Conservation (phyloP, 371 early-diverging fungal genomes). For the Mucor piriformis region DNA sequence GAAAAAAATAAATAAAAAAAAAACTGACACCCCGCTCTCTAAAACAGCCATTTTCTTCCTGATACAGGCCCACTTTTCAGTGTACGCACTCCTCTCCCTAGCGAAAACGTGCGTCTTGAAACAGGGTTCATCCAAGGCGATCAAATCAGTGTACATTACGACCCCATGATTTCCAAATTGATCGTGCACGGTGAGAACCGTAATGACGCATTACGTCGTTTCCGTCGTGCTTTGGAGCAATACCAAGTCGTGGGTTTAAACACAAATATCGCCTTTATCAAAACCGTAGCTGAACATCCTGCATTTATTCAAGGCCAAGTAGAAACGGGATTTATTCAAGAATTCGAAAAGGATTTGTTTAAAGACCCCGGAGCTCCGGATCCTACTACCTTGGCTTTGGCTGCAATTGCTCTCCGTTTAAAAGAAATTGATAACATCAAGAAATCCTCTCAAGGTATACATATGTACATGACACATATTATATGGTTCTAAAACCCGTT, state of each 20-base stretch:
- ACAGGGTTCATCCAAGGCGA: conserved; percentile 94
- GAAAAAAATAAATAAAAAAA: no score
- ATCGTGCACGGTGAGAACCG: conserved; percentile 89
- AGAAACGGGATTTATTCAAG: conserved; percentile 93
- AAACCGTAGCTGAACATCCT: conserved; percentile 76
- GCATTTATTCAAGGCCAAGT: conserved; percentile 89
- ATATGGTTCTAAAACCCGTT: background rate
- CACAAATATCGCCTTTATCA: conserved; percentile 93
- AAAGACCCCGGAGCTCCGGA: conserved; percentile 49
- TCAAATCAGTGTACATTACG: conserved; percentile 91
- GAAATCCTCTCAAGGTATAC: conserved; percentile 30
- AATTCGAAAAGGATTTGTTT: conserved; percentile 74
- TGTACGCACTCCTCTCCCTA: conserved; percentile 69
- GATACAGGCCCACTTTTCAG: conserved; percentile 89
- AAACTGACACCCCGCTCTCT: no score
- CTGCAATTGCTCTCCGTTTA: conserved; percentile 69
- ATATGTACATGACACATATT: no score
- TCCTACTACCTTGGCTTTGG: conserved; percentile 69
- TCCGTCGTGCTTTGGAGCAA: conserved; percentile 81
- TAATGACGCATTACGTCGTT: conserved; percentile 78
- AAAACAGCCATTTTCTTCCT: conserved; percentile 89
- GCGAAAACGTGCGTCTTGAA: conserved; percentile 78
- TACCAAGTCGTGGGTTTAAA: conserved; percentile 88
- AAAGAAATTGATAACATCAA: conserved; percentile 46
- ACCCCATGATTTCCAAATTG: conserved; percentile 97